Evolutionary conservation across 1,284 basidiomycete species (phyloP).

Genomic region (Tilletia indica): DNA sequence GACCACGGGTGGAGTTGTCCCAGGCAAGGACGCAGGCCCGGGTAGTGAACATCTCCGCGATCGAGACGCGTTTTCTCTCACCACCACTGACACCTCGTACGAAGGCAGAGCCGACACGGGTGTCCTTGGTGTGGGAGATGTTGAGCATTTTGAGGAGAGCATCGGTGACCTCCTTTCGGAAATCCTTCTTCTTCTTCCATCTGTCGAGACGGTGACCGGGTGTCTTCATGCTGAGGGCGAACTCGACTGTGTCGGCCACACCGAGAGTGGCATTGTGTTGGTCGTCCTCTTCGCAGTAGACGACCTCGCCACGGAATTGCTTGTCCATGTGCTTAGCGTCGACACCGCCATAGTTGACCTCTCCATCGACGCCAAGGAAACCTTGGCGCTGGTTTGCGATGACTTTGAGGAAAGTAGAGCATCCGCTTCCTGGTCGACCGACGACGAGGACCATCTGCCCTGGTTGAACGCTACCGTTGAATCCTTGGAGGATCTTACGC

Average conservation of each 20-base stretch:
- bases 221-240: conserved; percentile 49
- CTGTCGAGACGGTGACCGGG: conserved; percentile 52
- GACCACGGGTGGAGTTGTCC: conserved; percentile 70
- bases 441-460: conserved; percentile 62
- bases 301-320: conserved; percentile 71
- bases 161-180: conserved; percentile 62
- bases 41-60: conserved; percentile 66
- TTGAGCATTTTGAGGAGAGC: conserved; percentile 69
- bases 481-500: conserved; percentile 30
- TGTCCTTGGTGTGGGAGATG: conserved; percentile 70
- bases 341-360: conserved; percentile 69
- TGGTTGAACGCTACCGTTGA: conserved; percentile 39
- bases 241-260: conserved; percentile 58
- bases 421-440: conserved; percentile 77
- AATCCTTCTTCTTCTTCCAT: conserved; percentile 58
- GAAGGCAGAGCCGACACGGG: conserved; percentile 69
- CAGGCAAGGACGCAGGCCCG: conserved; percentile 66
- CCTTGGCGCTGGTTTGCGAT: conserved; percentile 69
- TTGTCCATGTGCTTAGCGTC: conserved; percentile 60
- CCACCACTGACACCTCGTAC: conserved; percentile 73
- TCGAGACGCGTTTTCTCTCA: conserved; percentile 67
- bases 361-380: conserved; percentile 66
- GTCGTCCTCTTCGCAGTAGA: conserved; percentile 74
- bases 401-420: conserved; percentile 70
- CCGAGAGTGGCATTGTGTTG: conserved; percentile 74